Evolutionary conservation across 176 grass and related monocot species (phyloP), one percentile per base, ranked within the genome.

Genomic region (Bonia amplexicaulis): DNA sequence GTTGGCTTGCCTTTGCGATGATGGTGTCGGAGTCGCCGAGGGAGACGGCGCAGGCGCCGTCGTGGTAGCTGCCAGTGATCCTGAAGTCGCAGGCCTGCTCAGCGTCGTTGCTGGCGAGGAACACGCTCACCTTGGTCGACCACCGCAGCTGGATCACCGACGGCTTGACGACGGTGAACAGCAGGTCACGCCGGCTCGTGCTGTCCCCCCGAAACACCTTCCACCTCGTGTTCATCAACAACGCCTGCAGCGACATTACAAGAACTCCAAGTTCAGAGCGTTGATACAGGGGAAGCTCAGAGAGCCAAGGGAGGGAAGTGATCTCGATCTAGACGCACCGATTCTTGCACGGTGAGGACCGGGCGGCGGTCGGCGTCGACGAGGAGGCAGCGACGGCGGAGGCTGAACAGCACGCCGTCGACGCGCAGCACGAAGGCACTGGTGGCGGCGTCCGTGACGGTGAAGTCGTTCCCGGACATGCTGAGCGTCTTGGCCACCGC

Each of bases 1-100:
- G 9, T 0, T 12, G 7, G 29, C 66, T 77, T 81, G 78, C 88
- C 69, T 78, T 82, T 19, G 73, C 85, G 35, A 93, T 83, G 66
- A 86, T 23, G 76, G 86, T 93, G 77, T 76, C 45, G 40, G 90
- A 85, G 13, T 87, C 71, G n/a, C 93, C 90, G 27, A 86, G 77
- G 73, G 83, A 77, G 59, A 92, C 85, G 44, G 87, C 63, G 84
- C 87, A 88, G 16, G 81, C 73, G 79, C 84, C 86, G 48, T 86
- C 80, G 68, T 80, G 67, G 87, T 87, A 94, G 93, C 87, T 88
- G 4, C 90, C 88, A 25, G 84, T 92, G 64, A 92, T 88, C 79
- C 87, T 73, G 74, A 95, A 95, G 83, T 95, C 90, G 70, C 57
- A 70, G 27, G 63, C 7, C 45, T 92, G 73, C 78, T 92, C 85